Conservation (phyloP, 805 yeast genomes). For the Suhomyces sp. region DNA sequence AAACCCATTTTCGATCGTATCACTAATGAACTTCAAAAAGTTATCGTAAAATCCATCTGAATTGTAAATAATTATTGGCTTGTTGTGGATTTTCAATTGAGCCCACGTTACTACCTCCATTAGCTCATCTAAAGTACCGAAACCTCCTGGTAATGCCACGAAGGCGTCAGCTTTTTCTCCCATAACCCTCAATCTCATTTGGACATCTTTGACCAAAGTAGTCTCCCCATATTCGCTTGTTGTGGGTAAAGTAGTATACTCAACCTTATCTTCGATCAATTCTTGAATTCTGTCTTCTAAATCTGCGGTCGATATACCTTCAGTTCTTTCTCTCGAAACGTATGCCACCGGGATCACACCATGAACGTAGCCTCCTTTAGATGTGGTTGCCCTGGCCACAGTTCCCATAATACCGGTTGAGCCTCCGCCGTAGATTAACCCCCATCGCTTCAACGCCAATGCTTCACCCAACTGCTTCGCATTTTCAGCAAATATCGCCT, state of each 20-base stretch:
- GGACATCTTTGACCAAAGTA: constrained; percentile 84
- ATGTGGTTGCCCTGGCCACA: constrained; percentile 61
- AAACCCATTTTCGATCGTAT: constrained; percentile 63
- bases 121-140: constrained; percentile 84
- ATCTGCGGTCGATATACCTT: constrained; percentile 20
- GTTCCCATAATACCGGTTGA: constrained; percentile 82
- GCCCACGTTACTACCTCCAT: constrained; percentile 91
- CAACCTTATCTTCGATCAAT: constrained; percentile 60
- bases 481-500: constrained; percentile 44
- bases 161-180: constrained; percentile 84
- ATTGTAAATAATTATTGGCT: constrained; percentile 77
- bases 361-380: constrained; percentile 65
- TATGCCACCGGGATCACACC: constrained; percentile 87
- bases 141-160: constrained; percentile 90
- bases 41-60: constrained; percentile 78
- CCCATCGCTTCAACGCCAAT: constrained; percentile 61
- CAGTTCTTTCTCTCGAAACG: constrained; percentile 66
- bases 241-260: constrained; percentile 63
- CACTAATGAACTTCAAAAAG: constrained; percentile 57
- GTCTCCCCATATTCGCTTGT: constrained; percentile 67
- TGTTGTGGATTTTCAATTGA: constrained; percentile 80
- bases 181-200: constrained; percentile 83
- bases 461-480: constrained; percentile 61
- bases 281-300: constrained; percentile 49
- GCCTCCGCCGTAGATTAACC: constrained; percentile 87